phyloP scores from a whole-genome alignment of 2,329 filamentous ascomycete species.

The Proliferodiscus dingleyae region DNA sequence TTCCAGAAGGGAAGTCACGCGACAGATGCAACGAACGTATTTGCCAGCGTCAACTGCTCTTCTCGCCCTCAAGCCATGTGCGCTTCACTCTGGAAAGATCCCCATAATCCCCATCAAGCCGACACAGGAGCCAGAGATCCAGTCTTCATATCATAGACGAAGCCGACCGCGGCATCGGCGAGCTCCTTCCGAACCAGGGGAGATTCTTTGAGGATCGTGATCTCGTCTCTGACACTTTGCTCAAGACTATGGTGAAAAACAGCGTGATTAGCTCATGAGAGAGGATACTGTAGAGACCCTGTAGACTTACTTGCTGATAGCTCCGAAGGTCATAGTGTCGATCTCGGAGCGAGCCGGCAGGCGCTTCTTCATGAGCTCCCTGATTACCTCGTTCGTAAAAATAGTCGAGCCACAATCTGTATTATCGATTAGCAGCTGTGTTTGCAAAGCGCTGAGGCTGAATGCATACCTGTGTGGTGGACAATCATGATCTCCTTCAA shows the following conservation, averaged over 20 bases:
- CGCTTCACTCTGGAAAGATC: too few species aligned
- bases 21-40: too few species aligned
- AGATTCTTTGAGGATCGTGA: conserved; percentile 19
- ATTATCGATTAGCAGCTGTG: background rate
- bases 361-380: conserved; percentile 17
- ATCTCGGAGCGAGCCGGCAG: conserved; percentile 18
- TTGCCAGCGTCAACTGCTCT: too few species aligned
- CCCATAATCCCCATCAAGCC: background rate
- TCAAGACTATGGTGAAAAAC: conserved; percentile 18
- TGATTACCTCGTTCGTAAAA: conserved; percentile 19
- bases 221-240: conserved; percentile 24
- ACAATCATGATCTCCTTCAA: conserved; percentile 26
- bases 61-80: too few species aligned
- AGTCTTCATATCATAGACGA: conserved; percentile 26
- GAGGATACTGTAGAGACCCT: background rate
- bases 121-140: conserved; percentile 15
- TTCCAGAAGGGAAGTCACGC: too few species aligned
- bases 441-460: background rate
- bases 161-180: conserved; percentile 16
- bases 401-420: conserved; percentile 24
- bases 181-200: conserved; percentile 24
- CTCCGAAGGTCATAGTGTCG: conserved; percentile 24
- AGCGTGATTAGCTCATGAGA: background rate
- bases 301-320: conserved; percentile 22
- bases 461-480: conserved; percentile 26